Conservation (phyloP, 305 asterid genomes). For the Fraxinus albicans region DNA sequence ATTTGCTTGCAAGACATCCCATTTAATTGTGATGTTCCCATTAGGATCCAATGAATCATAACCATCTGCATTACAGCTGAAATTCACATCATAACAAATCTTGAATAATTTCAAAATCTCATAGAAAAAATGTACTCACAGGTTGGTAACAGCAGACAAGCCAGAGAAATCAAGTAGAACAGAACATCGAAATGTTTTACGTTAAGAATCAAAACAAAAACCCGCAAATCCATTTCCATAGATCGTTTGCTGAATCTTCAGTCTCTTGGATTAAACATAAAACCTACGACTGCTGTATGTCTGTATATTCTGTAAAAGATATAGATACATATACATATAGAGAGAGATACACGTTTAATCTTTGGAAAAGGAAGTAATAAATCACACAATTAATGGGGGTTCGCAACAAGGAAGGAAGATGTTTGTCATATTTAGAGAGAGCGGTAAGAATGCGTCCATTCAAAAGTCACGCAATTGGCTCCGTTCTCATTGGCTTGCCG, state of each 20-base stretch:
- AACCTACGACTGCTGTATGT: conserved; percentile 18
- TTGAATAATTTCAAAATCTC: neutral
- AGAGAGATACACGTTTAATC: neutral
- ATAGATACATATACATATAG: neutral
- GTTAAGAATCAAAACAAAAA: neutral
- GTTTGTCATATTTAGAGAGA: conserved; percentile 28
- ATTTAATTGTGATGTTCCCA: conserved; percentile 70
- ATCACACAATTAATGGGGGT: conserved; percentile 20
- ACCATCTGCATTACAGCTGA: conserved; percentile 71
- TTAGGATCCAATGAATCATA: conserved; percentile 83
- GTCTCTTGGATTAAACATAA: conserved; percentile 7
- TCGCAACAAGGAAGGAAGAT: neutral
- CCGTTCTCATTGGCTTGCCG: conserved; percentile 28
- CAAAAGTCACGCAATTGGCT: conserved; percentile 38
- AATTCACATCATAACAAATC: conserved; percentile 42
- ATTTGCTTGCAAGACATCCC: conserved; percentile 60
- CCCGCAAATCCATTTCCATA: neutral
- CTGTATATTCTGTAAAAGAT: neutral
- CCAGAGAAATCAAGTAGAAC: conserved; percentile 11
- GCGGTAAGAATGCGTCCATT: conserved; percentile 37
- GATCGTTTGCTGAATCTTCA: conserved; percentile 3
- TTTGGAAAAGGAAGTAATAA: conserved; percentile 7
- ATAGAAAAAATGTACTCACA: conserved; percentile 27
- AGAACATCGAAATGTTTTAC: neutral
- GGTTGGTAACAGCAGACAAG: conserved; percentile 18